Evolutionary conservation across 352 stramenopile species (phyloP).

Genomic region (Salisapilia sapeloensis): DNA sequence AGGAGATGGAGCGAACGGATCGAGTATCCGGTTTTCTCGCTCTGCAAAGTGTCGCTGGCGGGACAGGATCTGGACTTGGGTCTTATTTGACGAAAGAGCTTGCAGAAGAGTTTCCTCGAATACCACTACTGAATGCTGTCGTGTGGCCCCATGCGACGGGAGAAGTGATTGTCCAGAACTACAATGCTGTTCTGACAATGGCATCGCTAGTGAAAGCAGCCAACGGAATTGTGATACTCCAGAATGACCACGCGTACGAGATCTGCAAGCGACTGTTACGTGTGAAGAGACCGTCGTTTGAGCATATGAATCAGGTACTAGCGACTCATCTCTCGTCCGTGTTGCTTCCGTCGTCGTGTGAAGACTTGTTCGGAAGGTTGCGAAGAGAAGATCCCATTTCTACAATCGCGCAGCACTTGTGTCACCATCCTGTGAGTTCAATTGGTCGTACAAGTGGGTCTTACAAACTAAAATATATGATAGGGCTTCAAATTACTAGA

Average conservation of each 20-base stretch:
- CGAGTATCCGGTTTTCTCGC: slow-evolving; percentile 46
- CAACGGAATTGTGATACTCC: slow-evolving; percentile 49
- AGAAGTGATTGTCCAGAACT: slow-evolving; percentile 83
- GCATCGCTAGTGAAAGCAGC: slow-evolving; percentile 39
- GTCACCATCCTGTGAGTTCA: slow-evolving; percentile 26
- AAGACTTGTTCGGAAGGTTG: slow-evolving; percentile 3
- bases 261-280: slow-evolving; percentile 37
- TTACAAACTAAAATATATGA: slow-evolving; percentile 1
- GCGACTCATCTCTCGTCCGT: slow-evolving; percentile 36
- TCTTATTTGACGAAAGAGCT: slow-evolving; percentile 67
- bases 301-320: slow-evolving; percentile 42
- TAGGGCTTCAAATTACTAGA: slow-evolving; percentile 59
- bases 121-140: slow-evolving; percentile 43
- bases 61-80: slow-evolving; percentile 75
- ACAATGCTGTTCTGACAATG: slow-evolving; percentile 81
- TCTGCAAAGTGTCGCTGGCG: slow-evolving; percentile 74
- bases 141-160: slow-evolving; percentile 74
- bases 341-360: slow-evolving; percentile 13
- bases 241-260: slow-evolving; percentile 41
- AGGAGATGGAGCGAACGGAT: slow-evolving; percentile 63
- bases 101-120: slow-evolving; percentile 34
- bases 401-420: slow-evolving; percentile 28
- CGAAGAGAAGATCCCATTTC: slow-evolving; percentile 10
- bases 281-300: slow-evolving; percentile 37
- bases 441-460: background rate